Percentiles rank a stretch among this genome's conserved stretches.
Evolutionary conservation across 176 grass and related monocot species (phyloP).

Genomic region (Lolium rigidum): DNA sequence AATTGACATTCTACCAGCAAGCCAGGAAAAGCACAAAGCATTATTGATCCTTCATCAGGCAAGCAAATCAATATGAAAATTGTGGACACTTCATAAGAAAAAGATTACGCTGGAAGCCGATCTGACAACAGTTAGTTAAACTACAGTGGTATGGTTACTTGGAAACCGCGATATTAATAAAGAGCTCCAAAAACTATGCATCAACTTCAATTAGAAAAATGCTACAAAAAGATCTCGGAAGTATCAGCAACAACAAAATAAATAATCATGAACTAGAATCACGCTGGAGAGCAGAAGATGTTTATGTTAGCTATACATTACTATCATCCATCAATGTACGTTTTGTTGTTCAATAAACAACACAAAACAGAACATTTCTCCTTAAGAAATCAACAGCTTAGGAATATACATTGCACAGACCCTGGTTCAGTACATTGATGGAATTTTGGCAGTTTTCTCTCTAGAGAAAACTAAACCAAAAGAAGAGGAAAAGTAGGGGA

Average conservation of each 20-base stretch:
- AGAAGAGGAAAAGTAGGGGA: not conserved
- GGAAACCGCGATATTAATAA: too few species aligned
- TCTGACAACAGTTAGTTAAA: not conserved
- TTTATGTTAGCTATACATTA: not conserved
- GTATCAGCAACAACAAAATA: not conserved
- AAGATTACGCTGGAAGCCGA: not conserved
- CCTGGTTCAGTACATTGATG: slow-evolving; percentile 31
- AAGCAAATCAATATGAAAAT: not conserved
- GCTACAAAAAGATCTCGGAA: too few species aligned
- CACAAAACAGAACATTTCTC: slow-evolving; percentile 2
- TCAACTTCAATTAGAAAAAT: too few species aligned
- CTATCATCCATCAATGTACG: not conserved
- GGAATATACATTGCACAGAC: slow-evolving; percentile 52
- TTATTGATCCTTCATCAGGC: not conserved
- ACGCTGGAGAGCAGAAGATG: not conserved
- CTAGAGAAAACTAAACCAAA: slow-evolving; percentile 30
- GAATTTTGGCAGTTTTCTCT: slow-evolving; percentile 32
- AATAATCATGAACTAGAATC: not conserved
- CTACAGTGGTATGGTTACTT: too few species aligned
- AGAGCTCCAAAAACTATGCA: too few species aligned
- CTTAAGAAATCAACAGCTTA: slow-evolving; percentile 32
- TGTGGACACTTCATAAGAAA: not conserved
- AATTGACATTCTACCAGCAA: not conserved
- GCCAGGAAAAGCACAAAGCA: not conserved
- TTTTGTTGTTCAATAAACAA: slow-evolving; percentile 19